Conservation (phyloP, 2,329 filamentous ascomycete genomes). For the Didymella exigua region DNA sequence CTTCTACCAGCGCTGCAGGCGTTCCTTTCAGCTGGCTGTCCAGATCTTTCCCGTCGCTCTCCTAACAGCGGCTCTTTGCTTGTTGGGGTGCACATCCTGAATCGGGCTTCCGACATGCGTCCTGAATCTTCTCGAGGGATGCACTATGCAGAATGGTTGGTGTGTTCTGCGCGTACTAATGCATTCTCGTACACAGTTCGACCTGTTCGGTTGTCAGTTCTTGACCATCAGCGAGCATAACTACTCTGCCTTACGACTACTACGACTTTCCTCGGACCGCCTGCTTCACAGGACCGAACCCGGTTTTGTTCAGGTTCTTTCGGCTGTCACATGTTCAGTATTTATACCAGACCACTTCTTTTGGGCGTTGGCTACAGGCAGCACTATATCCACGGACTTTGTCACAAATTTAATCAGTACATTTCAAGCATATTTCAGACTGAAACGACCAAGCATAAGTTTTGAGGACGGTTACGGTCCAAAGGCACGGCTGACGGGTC, state of each 20-base stretch:
- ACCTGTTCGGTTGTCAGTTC: slow-evolving; percentile 10
- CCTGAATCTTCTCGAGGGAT: not conserved
- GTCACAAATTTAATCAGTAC: slow-evolving; percentile 7
- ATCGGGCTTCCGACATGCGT: not conserved
- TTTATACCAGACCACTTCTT: slow-evolving; percentile 22
- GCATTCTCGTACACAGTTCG: not conserved
- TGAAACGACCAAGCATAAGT: not conserved
- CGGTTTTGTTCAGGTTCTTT: slow-evolving; percentile 1
- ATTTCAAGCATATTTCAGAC: not conserved
- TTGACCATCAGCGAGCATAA: slow-evolving; percentile 12
- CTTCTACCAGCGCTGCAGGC: not conserved
- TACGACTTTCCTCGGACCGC: slow-evolving; percentile 9
- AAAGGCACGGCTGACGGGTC: not conserved
- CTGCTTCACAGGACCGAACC: not conserved
- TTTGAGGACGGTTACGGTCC: not conserved
- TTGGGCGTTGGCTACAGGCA: slow-evolving; percentile 24
- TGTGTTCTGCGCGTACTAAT: not conserved
- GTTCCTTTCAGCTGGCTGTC: not conserved
- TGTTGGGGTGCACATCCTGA: not conserved
- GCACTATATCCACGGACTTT: slow-evolving; percentile 28
- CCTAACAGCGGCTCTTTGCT: not conserved
- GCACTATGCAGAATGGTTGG: not conserved
- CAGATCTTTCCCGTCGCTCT: not conserved
- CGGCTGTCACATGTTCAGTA: slow-evolving; percentile 12
- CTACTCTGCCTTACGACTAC: slow-evolving; percentile 12